Base-by-base conservation (phyloP, 495 filamentous ascomycete genomes). In the Neohortaea acidophila region DNA sequence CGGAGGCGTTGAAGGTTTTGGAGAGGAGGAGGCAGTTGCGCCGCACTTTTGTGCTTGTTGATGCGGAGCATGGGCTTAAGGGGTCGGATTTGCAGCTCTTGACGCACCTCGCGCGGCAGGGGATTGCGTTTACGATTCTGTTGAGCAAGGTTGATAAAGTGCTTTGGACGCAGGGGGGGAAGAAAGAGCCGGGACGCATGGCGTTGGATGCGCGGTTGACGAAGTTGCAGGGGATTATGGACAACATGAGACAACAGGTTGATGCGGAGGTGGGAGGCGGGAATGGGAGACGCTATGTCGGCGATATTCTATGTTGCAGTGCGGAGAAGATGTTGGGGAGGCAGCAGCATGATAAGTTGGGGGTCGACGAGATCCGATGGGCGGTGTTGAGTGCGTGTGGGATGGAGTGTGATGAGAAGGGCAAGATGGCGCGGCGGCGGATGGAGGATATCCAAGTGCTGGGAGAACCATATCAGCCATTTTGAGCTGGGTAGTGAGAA, bases 1-100 rank as follows among this genome's bases (percentile, higher is more conserved):
- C 60, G 44, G 77, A 94, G 59, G 85, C 92, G 45, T 66, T 81
- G 58, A 84, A 91, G 57, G 94, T 91, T 63, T 53, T 94, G 20
- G 59, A 63, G 23, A 63, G 68, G 30, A 66, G 86, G 40, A 74
- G 66, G 48, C 73, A 85, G 72, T 70, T 94, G 23, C 71, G 73
- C 33, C 70, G 83, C n/a, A 77, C 75, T 2, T 87, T 92, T 45
- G 51, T 97, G 31, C 67, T 97, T 20, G 66, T 97, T 3, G 85
- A 94, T 57, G 69, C 79, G 12, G 59, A 70, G 25, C 78, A 85
- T 39, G 85, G 85, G n/a, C 54, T 91, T 4, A 94, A 94, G 54
- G 50, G 62, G 13, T 69, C 60, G 2, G 89, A 97, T 56, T 42
- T 65, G 8, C 60, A 73, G 31, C 61, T 91, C 26, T 60, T 97